These are phyloP conservation scores for Metschnikowia proteae DNA, from an alignment of 805 yeast genomes.

Conservation along the genomic window DNA sequence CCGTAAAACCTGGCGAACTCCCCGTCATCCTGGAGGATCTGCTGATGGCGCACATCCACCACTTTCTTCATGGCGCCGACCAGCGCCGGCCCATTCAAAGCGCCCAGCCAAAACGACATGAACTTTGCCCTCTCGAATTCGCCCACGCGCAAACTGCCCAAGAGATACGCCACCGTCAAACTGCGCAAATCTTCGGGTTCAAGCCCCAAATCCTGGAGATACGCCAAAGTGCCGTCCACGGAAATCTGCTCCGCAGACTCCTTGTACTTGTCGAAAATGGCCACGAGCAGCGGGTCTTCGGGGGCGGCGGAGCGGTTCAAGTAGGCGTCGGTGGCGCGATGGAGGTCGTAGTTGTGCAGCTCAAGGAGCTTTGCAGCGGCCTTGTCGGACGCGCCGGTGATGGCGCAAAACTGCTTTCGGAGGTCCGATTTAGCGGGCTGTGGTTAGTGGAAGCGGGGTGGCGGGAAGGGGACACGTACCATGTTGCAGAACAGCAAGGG, in stretches of 20 bases:
- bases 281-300: constrained; percentile 16
- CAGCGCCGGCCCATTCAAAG: constrained; percentile 5
- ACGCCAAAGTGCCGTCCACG: constrained; percentile 72
- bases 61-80: constrained; percentile 44
- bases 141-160: constrained; percentile 67
- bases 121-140: constrained; percentile 50
- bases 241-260: constrained; percentile 47
- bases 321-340: constrained; percentile 31
- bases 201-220: constrained; percentile 61
- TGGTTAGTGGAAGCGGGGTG: constrained; percentile 5
- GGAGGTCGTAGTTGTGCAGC: constrained; percentile 26
- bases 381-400: constrained; percentile 35
- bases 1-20: constrained; percentile 60
- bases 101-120: constrained; percentile 53
- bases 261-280: constrained; percentile 32
- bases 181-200: constrained; percentile 74
- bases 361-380: constrained; percentile 38
- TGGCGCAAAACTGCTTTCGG: constrained; percentile 35
- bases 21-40: constrained; percentile 23
- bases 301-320: constrained; percentile 10
- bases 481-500: background rate
- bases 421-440: constrained; percentile 14
- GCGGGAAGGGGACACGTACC: background rate
- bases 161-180: constrained; percentile 63
- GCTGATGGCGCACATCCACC: constrained; percentile 6